Base-by-base conservation (phyloP, 768 basidiomycete genomes). In the Rhizopogon vulgaris region DNA sequence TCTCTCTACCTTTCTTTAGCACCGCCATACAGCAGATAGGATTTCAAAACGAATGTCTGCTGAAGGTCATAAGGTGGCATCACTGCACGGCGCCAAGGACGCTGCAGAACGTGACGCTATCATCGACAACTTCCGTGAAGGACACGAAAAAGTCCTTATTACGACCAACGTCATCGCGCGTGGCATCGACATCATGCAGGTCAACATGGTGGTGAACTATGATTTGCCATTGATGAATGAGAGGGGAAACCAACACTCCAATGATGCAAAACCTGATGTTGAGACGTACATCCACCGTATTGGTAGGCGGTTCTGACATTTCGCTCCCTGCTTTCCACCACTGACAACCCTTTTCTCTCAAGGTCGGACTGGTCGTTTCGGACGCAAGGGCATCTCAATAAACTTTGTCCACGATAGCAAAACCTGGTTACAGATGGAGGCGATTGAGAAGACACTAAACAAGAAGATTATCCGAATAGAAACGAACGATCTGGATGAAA, bases 121-220 rank as follows among this genome's bases (percentile, higher is more conserved):
- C 55, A 94, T 99, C 61, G 94, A 98, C 66, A 84, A 83, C 28
- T 99, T 98, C 83, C 82, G 96, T 36, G 88, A 96, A 62, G 96
- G 96, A 50, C 87, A 86, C 59, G 93, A 93, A 66, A 99, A 99
- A 69, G 94, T 94, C 46, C 73, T 99, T 58, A 99, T 99, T 66
- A 98, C 96, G 48, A 99, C 96, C 37, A 99, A 99, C 69, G 96
- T 99, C 63, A 89, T 98, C 57, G 94, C 96, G 1, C 85, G 96
- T 15, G 96, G 96, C 39, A 98, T 99, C 72, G 96, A 99, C 62
- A 96, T 99, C 63, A 77, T 93, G 51, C 95, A 97, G 73, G 96
- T 99, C 61, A 99, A 97, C 76, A 94, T 99, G 94, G 95, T 98
- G n/a, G 93, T 99, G 69, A 98, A 98, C 72, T 99, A 98, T 64